Base-by-base conservation (phyloP, 176 grass and related monocot species). In the Triticum timopheevii region DNA sequence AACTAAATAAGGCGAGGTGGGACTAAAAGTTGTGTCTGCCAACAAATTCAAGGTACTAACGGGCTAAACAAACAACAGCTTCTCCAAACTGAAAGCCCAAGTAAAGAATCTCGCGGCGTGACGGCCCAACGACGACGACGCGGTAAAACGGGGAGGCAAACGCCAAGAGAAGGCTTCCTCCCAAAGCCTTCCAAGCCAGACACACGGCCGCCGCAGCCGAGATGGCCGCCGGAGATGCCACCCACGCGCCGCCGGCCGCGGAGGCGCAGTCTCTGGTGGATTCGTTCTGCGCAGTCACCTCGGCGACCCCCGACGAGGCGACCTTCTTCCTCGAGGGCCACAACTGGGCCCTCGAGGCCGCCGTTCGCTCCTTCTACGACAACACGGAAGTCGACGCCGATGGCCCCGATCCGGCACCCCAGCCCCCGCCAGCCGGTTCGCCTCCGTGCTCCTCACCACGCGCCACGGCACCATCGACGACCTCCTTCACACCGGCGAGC, bases 291-390 rank as follows among this genome's bases (percentile, higher is more conserved):
- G 84, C 69, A 82, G 78, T 96, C 64, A 96, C 96, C 13, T 91
- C 93, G 23, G 87, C 96, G 11, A 78, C 92, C 9, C 79, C 83
- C 17, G 84, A 92, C 16, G 90, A 92, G 72, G 96, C 96, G 24
- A 73, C 86, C 76, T 98, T 94, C 92, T 96, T 90, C 86, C 93
- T 98, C 81, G 92, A 93, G 86, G 86, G 88, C 90, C 88, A 92
- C 88, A 85, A 88, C 69, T 96, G 96, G 93, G 69, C 76, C 49
- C 88, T 96, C 39, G 93, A 98, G 10, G 82, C 92, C 23, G 86
- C 96, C 71, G 87, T 98, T 34, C 88, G 71, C 79, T 88, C 92
- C 75, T 98, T 90, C 92, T 95, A 90, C 84, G 83, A 92, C 83
- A 69, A 80, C 66, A 38, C 24, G 59, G 76, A 85, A 45, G 71